Percentiles rank a stretch among this genome's conserved stretches.
Conservation (phyloP, 1,284 basidiomycete genomes). For the Rhodotorula sp. region DNA sequence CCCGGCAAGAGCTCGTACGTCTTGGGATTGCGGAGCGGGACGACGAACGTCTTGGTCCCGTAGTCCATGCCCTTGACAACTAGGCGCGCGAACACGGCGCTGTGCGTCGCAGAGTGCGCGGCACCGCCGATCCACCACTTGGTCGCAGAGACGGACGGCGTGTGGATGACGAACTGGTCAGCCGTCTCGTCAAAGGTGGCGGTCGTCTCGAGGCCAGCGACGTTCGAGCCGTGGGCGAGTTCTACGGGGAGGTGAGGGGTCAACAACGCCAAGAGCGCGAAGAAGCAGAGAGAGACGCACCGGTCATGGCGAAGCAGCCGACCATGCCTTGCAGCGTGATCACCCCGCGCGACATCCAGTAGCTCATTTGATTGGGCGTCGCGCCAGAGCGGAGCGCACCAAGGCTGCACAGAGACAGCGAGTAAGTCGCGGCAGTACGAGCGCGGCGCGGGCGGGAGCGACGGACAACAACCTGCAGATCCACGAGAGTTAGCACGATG, state of each 20-base stretch:
- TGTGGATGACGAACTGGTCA: conserved; percentile 62
- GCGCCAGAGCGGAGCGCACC: background rate
- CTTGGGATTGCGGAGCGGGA: conserved; percentile 59
- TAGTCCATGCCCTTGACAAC: conserved; percentile 59
- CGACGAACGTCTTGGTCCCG: conserved; percentile 62
- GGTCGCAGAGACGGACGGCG: conserved; percentile 57
- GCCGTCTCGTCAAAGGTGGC: conserved; percentile 59
- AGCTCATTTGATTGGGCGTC: conserved; percentile 52
- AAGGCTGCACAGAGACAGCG: background rate
- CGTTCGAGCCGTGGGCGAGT: conserved; percentile 52
- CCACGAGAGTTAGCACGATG: conserved; percentile 34
- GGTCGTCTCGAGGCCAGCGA: conserved; percentile 62
- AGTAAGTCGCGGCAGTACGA: background rate
- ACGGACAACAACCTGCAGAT: conserved; percentile 48
- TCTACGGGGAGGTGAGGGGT: conserved; percentile 20
- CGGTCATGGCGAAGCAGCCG: conserved; percentile 62
- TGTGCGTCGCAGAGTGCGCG: conserved; percentile 61
- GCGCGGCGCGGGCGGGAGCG: background rate
- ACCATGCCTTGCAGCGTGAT: conserved; percentile 59
- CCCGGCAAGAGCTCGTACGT: conserved; percentile 57
- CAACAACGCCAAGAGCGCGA: conserved; percentile 41
- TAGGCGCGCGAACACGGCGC: conserved; percentile 61
- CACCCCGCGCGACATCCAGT: conserved; percentile 61
- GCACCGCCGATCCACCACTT: conserved; percentile 62
- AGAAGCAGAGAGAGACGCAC: conserved; percentile 56